Percentiles rank a stretch among this genome's conserved stretches.
Conservation (phyloP, 345 rosid species). For the Rhodamnia argentea region DNA sequence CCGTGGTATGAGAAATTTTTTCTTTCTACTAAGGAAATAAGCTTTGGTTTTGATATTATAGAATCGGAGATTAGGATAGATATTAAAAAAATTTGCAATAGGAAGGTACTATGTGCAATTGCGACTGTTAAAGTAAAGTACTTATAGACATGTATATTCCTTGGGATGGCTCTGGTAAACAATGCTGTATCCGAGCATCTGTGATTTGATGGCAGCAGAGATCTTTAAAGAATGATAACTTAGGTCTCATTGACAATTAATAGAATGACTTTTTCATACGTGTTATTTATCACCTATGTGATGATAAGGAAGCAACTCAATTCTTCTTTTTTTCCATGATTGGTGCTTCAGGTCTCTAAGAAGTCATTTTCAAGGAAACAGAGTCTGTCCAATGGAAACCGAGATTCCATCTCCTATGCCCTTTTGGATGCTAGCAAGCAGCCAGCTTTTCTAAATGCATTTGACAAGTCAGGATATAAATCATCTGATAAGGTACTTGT, state of each 20-base stretch:
- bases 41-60: not conserved
- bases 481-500: conserved; percentile 37
- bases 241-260: not conserved
- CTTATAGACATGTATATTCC: not conserved
- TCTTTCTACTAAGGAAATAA: not conserved
- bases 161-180: not conserved
- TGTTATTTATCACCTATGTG: not conserved
- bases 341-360: conserved; percentile 50
- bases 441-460: conserved; percentile 42
- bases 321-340: not conserved
- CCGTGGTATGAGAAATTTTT: conserved; percentile 30
- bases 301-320: not conserved
- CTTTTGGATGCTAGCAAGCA: conserved; percentile 65
- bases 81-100: not conserved
- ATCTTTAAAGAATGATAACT: not conserved
- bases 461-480: conserved; percentile 54
- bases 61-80: not conserved
- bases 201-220: not conserved
- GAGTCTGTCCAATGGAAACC: conserved; percentile 24
- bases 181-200: not conserved
- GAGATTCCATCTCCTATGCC: conserved; percentile 43
- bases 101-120: not conserved
- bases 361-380: conserved; percentile 59
- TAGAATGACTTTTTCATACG: not conserved
- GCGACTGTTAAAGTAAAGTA: not conserved